Evolutionary conservation across 2,329 filamentous ascomycete genomes (phyloP), one percentile per base, ranked within the genome.

Genomic region (Aspergillus latus): DNA sequence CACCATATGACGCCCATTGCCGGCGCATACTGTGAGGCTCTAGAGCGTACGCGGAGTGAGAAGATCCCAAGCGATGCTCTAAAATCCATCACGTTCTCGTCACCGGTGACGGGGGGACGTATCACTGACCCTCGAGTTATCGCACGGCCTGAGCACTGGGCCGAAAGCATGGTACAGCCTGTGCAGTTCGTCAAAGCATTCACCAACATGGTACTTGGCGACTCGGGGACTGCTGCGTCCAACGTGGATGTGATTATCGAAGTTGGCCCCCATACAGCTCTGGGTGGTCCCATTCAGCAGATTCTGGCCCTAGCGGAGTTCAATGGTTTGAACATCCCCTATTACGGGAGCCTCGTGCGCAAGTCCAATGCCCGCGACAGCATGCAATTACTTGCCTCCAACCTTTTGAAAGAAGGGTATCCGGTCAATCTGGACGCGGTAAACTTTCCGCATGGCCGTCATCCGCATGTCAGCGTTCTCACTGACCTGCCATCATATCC

Each of bases 241-340:
- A 69, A 16, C 34, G 65, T 4, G 15, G 67, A 28, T 1, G 3
- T 28, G 2, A 3, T 54, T 0, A 21, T 73, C 0, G 68, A 74
- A 53, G 56, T 72, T 46, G 71, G 74, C 4, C 72, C 74, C 0
- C 73, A 75, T 46, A 64, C 68, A 6, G 72, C 73, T 1, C 64
- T 76, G 4, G 62, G 60, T 5, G 72, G 70, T 1, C 74, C 74
- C 0, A 45, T 66, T 4, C 30, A 45, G 8, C 57, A 65, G 29
- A 65, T 62, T 0, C 42, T 62, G 5, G 37, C 50, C 2, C 2
- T 16, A 10, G n/a, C 39, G 6, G 39, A 42, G 16, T 42, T 42
- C 9, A 11, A 13, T 5, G 39, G n/a, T 16, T 11, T 42, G 39
- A 42, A 42, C 9, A 13, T 42, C 5, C 39, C 39, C 5, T 42